phyloP scores from a whole-genome alignment of 192 early-diverging fungal species.

The Backusella psychrophila region DNA sequence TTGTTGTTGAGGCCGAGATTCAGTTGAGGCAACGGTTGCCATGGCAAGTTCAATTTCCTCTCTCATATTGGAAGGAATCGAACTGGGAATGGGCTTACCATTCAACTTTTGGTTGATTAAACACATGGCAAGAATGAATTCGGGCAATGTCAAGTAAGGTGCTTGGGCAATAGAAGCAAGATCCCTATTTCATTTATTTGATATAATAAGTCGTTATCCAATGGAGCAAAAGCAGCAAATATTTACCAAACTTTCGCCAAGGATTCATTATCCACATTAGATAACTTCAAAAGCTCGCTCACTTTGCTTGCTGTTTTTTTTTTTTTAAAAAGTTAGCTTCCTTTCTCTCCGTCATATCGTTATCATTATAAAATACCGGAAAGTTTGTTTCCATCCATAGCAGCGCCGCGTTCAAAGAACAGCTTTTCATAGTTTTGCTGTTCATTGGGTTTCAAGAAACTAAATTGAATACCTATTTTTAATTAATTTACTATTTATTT shows the following conservation, averaged over 20 bases:
- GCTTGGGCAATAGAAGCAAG: conserved; percentile 46
- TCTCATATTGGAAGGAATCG: conserved; percentile 44
- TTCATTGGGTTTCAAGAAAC: conserved; percentile 37
- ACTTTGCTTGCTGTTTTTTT: conserved; percentile 27
- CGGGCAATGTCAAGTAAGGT: conserved; percentile 53
- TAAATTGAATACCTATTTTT: conserved; percentile 30
- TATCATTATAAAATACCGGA: conserved; percentile 14
- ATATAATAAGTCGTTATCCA: background rate
- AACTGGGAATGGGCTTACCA: conserved; percentile 50
- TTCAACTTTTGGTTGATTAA: conserved; percentile 49
- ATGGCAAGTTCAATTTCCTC: conserved; percentile 45
- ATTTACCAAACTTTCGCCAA: conserved; percentile 43
- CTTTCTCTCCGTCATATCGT: background rate
- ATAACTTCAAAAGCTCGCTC: conserved; percentile 25
- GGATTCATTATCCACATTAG: conserved; percentile 28
- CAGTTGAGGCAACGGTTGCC: conserved; percentile 33
- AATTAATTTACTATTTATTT: background rate
- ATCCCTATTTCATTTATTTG: conserved; percentile 40
- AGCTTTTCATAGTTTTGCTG: conserved; percentile 41
- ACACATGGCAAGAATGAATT: conserved; percentile 67
- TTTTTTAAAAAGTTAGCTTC: background rate
- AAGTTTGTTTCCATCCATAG: conserved; percentile 22
- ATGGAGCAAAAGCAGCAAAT: background rate
- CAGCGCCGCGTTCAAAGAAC: conserved; percentile 16
- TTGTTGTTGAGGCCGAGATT: conserved; percentile 5